These are phyloP conservation scores for Blepharisma undulans DNA, from an alignment of 169 alveolate species.

Conservation along the genomic window DNA sequence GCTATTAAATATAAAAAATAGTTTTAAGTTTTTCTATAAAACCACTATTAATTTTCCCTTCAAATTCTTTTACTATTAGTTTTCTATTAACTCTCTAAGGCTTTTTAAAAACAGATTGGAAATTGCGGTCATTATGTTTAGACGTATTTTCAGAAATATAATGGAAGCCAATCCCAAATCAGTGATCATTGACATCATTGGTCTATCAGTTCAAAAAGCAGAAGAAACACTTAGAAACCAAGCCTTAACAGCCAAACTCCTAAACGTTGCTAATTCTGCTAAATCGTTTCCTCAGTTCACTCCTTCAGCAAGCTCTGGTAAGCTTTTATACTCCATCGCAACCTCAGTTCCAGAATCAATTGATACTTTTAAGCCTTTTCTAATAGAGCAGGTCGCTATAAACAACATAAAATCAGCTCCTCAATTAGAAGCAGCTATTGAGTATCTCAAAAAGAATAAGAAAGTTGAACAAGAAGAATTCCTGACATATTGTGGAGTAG, in stretches of 20 bases:
- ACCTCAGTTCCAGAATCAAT: neutral
- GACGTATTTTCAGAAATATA: slow-evolving; percentile 33
- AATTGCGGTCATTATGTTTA: neutral
- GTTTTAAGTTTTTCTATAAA: neutral
- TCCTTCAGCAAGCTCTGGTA: slow-evolving; percentile 20
- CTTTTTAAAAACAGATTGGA: neutral
- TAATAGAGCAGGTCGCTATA: slow-evolving; percentile 50
- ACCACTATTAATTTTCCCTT: neutral
- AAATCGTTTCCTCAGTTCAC: slow-evolving; percentile 5
- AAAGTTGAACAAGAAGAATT: slow-evolving; percentile 60
- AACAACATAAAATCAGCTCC: slow-evolving; percentile 62
- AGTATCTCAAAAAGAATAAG: slow-evolving; percentile 52
- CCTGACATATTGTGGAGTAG: slow-evolving; percentile 74
- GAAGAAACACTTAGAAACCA: slow-evolving; percentile 32
- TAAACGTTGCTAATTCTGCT: slow-evolving; percentile 4
- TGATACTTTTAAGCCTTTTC: neutral
- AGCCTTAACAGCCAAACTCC: neutral
- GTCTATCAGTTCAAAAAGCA: slow-evolving; percentile 29
- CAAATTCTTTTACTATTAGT: neutral
- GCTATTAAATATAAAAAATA: neutral
- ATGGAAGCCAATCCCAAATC: slow-evolving; percentile 29
- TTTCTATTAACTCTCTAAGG: neutral
- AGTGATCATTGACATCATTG: neutral
- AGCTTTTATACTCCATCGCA: slow-evolving; percentile 16
- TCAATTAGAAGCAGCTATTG: slow-evolving; percentile 74